A percentile compares a stretch with the other conserved stretches of the same genome.
phyloP scores from a whole-genome alignment of 208 protist species.

The Crithidia bombi region DNA sequence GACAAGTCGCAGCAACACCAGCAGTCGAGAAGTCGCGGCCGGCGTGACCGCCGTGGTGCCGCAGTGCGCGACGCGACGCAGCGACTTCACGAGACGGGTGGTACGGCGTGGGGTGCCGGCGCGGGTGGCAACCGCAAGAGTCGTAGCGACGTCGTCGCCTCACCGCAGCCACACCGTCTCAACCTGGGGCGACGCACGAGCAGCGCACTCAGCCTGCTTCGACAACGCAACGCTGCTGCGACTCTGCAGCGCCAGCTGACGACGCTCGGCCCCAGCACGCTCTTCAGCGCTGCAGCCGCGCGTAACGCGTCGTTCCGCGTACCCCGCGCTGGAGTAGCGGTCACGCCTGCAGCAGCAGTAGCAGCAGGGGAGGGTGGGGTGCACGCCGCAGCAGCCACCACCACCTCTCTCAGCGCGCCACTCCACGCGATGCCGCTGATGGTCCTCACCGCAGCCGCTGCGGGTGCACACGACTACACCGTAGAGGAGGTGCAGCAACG shows the following conservation, averaged over 20 bases:
- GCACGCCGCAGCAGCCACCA: too few relatives aligned
- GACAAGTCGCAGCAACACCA: background rate
- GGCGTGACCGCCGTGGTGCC: constrained; percentile 3
- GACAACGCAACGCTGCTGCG: constrained; percentile 5
- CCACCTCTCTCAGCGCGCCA: background rate
- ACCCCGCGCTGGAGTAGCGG: too few relatives aligned
- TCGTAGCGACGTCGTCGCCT: background rate
- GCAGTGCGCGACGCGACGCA: background rate
- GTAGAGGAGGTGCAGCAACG: constrained; percentile 25
- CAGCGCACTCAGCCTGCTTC: background rate
- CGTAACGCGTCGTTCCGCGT: background rate
- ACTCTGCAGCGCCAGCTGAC: constrained; percentile 17
- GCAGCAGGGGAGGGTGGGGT: background rate
- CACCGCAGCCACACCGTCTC: background rate
- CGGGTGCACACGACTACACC: constrained; percentile 7
- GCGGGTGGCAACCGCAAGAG: background rate
- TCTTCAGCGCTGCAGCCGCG: constrained; percentile 5
- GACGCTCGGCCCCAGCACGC: constrained; percentile 7
- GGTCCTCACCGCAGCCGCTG: constrained; percentile 3
- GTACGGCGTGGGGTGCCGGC: background rate
- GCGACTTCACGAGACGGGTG: background rate
- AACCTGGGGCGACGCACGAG: constrained; percentile 10
- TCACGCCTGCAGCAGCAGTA: too few relatives aligned
- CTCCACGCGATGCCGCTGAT: background rate
- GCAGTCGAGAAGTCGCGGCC: background rate